Evolutionary conservation across 495 filamentous ascomycete genomes (phyloP).

Genomic region (Aspergillus ellipticus): DNA sequence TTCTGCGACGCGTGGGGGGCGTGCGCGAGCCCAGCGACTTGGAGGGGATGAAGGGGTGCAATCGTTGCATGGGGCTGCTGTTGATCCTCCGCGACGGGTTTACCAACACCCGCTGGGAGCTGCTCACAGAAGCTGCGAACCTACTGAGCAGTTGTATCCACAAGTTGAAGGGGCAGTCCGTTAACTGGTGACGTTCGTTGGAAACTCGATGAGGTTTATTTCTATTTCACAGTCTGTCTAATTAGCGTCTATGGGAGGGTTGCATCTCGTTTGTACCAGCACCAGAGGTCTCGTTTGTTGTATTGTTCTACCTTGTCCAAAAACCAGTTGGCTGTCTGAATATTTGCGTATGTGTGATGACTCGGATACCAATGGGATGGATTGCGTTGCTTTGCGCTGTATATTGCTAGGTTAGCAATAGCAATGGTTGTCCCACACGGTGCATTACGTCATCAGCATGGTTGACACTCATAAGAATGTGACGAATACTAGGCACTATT

Average conservation of each 20-base stretch:
- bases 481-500: not conserved
- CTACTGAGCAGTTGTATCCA: constrained; percentile 76
- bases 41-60: constrained; percentile 68
- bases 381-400: constrained; percentile 1
- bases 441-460: not conserved
- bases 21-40: constrained; percentile 81
- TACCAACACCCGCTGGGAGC: constrained; percentile 79
- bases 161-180: constrained; percentile 38
- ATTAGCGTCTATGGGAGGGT: constrained; percentile 7
- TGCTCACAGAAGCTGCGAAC: constrained; percentile 79
- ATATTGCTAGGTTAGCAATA: not conserved
- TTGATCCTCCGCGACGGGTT: constrained; percentile 81
- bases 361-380: constrained; percentile 6
- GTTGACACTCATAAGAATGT: not conserved
- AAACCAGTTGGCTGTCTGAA: not conserved
- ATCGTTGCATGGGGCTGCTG: constrained; percentile 77
- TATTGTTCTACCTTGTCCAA: not conserved
- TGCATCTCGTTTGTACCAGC: not conserved
- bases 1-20: constrained; percentile 67
- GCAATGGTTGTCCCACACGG: too few relatives aligned
- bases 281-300: not conserved
- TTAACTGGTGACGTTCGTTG: too few relatives aligned
- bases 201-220: not conserved
- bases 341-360: constrained; percentile 4
- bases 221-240: constrained; percentile 11